phyloP scores from a whole-genome alignment of 208 protist species.

The Trypanosoma platydactyli region DNA sequence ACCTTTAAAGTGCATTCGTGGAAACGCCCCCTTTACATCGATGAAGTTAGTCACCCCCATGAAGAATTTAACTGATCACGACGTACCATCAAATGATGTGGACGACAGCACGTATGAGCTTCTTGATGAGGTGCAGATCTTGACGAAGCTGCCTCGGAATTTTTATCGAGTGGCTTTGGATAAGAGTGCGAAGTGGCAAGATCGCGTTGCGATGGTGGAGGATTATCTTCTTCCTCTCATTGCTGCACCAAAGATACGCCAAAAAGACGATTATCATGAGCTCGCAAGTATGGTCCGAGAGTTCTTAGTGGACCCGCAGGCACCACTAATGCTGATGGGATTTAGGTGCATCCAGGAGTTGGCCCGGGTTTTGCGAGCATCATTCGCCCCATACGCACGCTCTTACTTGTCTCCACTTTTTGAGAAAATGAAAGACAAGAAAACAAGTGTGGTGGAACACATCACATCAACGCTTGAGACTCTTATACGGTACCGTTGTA shows the following conservation, averaged over 20 bases:
- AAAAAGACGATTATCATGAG: slow-evolving; percentile 88
- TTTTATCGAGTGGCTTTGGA: slow-evolving; percentile 75
- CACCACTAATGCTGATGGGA: slow-evolving; percentile 79
- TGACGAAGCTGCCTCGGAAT: slow-evolving; percentile 65
- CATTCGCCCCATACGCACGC: slow-evolving; percentile 55
- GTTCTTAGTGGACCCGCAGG: slow-evolving; percentile 80
- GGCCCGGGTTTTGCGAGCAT: slow-evolving; percentile 52
- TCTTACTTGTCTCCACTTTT: slow-evolving; percentile 60
- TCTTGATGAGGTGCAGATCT: slow-evolving; percentile 59
- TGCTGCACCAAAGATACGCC: slow-evolving; percentile 51
- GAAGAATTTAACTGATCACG: not conserved
- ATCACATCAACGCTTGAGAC: slow-evolving; percentile 74
- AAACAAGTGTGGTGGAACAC: slow-evolving; percentile 80
- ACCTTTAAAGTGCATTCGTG: slow-evolving; percentile 33
- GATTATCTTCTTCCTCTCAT: slow-evolving; percentile 69
- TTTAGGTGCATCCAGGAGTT: slow-evolving; percentile 88
- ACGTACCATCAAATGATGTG: slow-evolving; percentile 31
- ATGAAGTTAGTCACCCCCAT: slow-evolving; percentile 13
- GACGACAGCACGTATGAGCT: slow-evolving; percentile 57
- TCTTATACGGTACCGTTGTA: slow-evolving; percentile 72
- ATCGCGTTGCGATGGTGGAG: slow-evolving; percentile 65
- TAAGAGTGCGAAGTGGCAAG: slow-evolving; percentile 77
- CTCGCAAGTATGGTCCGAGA: slow-evolving; percentile 65
- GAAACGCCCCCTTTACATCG: slow-evolving; percentile 14
- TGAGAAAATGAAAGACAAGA: slow-evolving; percentile 92